Conservation (phyloP, 2,329 filamentous ascomycete genomes). For the Colletotrichum horii region DNA sequence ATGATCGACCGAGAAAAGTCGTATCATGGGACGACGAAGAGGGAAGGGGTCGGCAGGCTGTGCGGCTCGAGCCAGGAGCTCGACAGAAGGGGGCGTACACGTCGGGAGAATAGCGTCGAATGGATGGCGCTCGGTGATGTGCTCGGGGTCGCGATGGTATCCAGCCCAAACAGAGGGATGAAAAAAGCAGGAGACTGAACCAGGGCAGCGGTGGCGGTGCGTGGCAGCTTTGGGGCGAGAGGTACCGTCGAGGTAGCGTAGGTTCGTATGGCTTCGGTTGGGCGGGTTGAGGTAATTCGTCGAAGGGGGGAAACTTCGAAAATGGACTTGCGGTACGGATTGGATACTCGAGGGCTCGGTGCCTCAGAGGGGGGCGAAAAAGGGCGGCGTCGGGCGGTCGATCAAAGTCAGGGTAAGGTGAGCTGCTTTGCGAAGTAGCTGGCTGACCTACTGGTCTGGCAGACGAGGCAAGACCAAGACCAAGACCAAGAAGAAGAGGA, state of each 20-base stretch:
- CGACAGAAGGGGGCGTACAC: constrained; percentile 9
- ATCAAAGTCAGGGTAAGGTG: not conserved
- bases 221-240: not conserved
- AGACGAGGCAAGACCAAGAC: constrained; percentile 8
- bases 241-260: constrained; percentile 7
- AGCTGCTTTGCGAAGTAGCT: not conserved
- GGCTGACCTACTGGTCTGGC: not conserved
- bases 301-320: not conserved
- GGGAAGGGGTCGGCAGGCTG: constrained; percentile 1
- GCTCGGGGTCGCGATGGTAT: constrained; percentile 9
- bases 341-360: not conserved
- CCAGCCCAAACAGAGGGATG: not conserved
- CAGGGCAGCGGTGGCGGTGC: not conserved
- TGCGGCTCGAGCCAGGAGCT: constrained; percentile 18
- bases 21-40: constrained; percentile 16
- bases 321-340: not conserved
- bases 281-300: constrained; percentile 5
- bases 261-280: constrained; percentile 6
- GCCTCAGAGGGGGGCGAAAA: constrained; percentile 2
- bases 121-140: constrained; percentile 17
- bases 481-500: not conserved
- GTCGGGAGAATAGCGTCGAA: constrained; percentile 1
- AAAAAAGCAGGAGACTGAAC: not conserved
- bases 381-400: not conserved
- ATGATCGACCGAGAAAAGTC: not conserved